A percentile compares a stretch with the other conserved stretches of the same genome.
phyloP scores from a whole-genome alignment of 805 yeast genomes.

The Ogataea ganodermae region DNA sequence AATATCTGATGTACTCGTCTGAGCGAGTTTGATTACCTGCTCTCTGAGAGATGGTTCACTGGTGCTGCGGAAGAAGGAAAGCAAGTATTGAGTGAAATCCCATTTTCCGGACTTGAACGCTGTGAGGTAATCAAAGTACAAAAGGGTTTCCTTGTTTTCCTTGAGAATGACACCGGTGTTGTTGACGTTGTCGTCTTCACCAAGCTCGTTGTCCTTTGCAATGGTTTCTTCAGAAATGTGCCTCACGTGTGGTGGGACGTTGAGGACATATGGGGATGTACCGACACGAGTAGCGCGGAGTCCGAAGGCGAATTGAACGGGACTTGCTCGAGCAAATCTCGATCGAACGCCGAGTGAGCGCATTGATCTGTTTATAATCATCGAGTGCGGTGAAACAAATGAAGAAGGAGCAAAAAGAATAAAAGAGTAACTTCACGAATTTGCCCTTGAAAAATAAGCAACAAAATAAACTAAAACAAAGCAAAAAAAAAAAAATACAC shows the following conservation, averaged over 20 bases:
- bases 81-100: slow-evolving; percentile 48
- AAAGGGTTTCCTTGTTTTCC: slow-evolving; percentile 48
- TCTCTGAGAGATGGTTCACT: slow-evolving; percentile 38
- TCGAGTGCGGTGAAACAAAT: too few relatives aligned
- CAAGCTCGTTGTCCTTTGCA: slow-evolving; percentile 45
- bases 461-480: too few relatives aligned
- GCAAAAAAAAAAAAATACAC: not conserved
- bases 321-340: too few relatives aligned
- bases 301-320: too few relatives aligned
- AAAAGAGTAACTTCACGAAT: too few relatives aligned
- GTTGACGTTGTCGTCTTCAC: slow-evolving; percentile 55
- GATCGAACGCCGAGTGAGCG: too few relatives aligned
- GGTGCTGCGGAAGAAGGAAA: slow-evolving; percentile 40
- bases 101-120: slow-evolving; percentile 44
- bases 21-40: slow-evolving; percentile 38
- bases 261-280: not conserved
- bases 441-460: too few relatives aligned
- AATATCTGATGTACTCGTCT: slow-evolving; percentile 28
- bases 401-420: too few relatives aligned
- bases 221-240: slow-evolving; percentile 32
- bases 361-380: too few relatives aligned
- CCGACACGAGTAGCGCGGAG: too few relatives aligned
- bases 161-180: slow-evolving; percentile 60
- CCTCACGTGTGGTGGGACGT: not conserved
- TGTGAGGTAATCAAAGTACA: slow-evolving; percentile 58